phyloP scores from a whole-genome alignment of 768 basidiomycete species.

The Trametes maxima region DNA sequence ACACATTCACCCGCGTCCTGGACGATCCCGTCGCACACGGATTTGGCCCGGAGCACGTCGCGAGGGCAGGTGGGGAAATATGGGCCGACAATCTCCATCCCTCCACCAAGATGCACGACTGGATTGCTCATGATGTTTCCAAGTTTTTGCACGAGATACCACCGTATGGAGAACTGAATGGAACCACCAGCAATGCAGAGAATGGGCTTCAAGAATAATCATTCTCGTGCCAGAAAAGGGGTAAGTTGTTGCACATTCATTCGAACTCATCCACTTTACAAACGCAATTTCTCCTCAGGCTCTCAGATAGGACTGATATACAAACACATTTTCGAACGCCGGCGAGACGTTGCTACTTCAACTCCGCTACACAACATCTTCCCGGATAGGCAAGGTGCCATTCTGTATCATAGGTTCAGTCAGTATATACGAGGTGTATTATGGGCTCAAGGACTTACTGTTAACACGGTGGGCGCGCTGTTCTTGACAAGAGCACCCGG shows the following conservation, averaged over 20 bases:
- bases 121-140: conserved; percentile 47
- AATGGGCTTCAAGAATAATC: too few relatives aligned
- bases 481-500: too few relatives aligned
- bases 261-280: too few relatives aligned
- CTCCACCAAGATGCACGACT: conserved; percentile 50
- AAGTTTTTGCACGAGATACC: conserved; percentile 32
- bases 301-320: too few relatives aligned
- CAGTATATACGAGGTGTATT: too few relatives aligned
- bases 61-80: conserved; percentile 40
- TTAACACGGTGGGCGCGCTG: too few relatives aligned
- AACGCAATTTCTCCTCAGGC: too few relatives aligned
- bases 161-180: not conserved
- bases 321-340: too few relatives aligned
- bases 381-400: not conserved
- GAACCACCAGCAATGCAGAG: not conserved
- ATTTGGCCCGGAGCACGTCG: conserved; percentile 38
- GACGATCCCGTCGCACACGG: conserved; percentile 47
- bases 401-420: too few relatives aligned
- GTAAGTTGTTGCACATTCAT: too few relatives aligned
- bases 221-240: too few relatives aligned
- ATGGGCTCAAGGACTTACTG: too few relatives aligned
- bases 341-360: not conserved
- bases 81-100: conserved; percentile 61
- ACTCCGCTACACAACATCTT: not conserved
- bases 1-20: conserved; percentile 48